Evolutionary conservation across 176 grass and related monocot species (phyloP).

Genomic region (Aechmea fasciata): DNA sequence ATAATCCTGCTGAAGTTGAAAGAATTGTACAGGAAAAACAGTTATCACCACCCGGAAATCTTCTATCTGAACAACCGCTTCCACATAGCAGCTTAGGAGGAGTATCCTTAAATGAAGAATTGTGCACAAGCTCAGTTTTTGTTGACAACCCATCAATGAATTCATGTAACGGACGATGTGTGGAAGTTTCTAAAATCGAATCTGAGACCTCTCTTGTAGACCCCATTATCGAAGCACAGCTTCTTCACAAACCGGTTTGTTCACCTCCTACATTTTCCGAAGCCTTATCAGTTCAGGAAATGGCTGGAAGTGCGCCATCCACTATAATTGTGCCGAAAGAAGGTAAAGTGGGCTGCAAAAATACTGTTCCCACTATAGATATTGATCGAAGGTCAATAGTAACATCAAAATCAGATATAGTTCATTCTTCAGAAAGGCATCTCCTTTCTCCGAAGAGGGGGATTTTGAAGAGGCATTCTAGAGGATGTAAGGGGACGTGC

Average conservation of each 20-base stretch:
- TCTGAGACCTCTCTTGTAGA: slow-evolving; percentile 28
- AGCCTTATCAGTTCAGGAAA: slow-evolving; percentile 42
- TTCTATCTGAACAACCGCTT: neutral
- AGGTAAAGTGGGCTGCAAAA: slow-evolving; percentile 13
- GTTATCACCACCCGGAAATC: neutral
- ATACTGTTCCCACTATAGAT: neutral
- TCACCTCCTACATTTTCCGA: slow-evolving; percentile 17
- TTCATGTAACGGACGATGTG: neutral
- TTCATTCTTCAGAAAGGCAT: slow-evolving; percentile 19
- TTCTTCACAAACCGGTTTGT: slow-evolving; percentile 23
- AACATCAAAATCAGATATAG: neutral
- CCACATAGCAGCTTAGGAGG: neutral
- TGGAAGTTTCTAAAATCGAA: slow-evolving; percentile 2
- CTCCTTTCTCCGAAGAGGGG: slow-evolving; percentile 40
- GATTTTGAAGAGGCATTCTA: slow-evolving; percentile 54
- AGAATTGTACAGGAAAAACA: slow-evolving; percentile 5
- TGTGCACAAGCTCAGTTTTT: slow-evolving; percentile 23
- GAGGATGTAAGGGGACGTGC: slow-evolving; percentile 71
- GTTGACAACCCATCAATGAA: slow-evolving; percentile 12
- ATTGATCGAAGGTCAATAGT: neutral
- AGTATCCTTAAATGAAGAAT: slow-evolving; percentile 17
- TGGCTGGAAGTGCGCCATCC: slow-evolving; percentile 23
- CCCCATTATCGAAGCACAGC: slow-evolving; percentile 18
- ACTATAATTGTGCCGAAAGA: slow-evolving; percentile 4
- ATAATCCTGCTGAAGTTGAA: slow-evolving; percentile 11